A percentile compares a stretch with the other conserved stretches of the same genome.
These are phyloP conservation scores for Cercophora scortea DNA, from an alignment of 495 filamentous ascomycete species.

Conservation along the genomic window DNA sequence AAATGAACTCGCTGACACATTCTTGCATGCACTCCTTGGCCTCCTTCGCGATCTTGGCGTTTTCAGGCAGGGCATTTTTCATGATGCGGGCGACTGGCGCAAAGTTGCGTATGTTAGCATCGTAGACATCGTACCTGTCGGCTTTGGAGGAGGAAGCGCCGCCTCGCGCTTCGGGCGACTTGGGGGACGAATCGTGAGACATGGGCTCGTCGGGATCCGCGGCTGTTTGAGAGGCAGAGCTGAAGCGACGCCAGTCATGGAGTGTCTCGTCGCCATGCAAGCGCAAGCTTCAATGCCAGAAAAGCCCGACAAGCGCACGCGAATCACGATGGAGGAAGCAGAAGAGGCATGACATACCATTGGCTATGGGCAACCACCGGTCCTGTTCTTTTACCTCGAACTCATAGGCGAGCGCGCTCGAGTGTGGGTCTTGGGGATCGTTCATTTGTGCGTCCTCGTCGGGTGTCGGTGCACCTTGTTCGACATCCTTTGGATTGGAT, in stretches of 20 bases:
- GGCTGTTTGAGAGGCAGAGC: conserved; percentile 36
- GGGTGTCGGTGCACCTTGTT: conserved; percentile 87
- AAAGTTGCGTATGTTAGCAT: conserved; percentile 87
- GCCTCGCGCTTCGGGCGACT: conserved; percentile 35
- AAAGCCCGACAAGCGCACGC: conserved; percentile 10
- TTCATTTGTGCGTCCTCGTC: conserved; percentile 67
- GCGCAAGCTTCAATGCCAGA: conserved; percentile 8
- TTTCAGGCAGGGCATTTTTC: conserved; percentile 94
- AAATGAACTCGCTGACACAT: conserved; percentile 99
- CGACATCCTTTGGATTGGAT: conserved; percentile 89
- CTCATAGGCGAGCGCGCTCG: conserved; percentile 62
- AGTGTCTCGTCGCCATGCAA: conserved; percentile 27
- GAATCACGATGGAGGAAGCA: conserved; percentile 44
- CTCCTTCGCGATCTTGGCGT: conserved; percentile 98
- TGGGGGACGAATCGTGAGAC: conserved; percentile 47
- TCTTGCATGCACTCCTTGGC: conserved; percentile 99
- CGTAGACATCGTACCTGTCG: conserved; percentile 45
- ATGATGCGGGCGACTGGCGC: conserved; percentile 97
- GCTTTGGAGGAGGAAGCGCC: conserved; percentile 27
- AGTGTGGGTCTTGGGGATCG: conserved; percentile 52
- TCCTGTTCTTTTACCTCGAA: conserved; percentile 99
- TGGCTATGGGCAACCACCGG: conserved; percentile 99
- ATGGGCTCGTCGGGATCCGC: conserved; percentile 34
- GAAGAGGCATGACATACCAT: conserved; percentile 59
- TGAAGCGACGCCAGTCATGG: conserved; percentile 36